Base-by-base conservation (phyloP, 306 rosid genomes). In the Canavalia ensiformis region DNA sequence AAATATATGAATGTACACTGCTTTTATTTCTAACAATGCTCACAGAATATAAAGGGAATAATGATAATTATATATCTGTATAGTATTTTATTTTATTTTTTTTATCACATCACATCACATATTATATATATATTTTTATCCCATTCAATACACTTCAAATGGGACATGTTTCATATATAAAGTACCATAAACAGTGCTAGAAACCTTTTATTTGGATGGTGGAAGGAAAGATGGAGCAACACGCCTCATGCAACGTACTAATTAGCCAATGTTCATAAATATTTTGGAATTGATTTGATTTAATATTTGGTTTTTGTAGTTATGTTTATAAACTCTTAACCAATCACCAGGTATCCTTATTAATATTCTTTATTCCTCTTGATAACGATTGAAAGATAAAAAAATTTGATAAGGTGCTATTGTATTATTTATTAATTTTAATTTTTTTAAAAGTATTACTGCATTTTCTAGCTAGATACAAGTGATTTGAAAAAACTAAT, bases 231-330 rank as follows among this genome's bases (percentile, higher is more conserved):
- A 5, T 11, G 65, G 44, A 28, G 56, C 72, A 35, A 33, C 68
- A 73, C n/a, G 28, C 25, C 63, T 69, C 71, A 68, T 70, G 64
- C 83, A 80, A 70, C 44, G 37, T 11, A 54, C 42, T 25, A n/a
- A 47, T 46, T 47, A 76, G 35, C 63, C 74, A 50, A 18, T 50
- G 51, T 46, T 50, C 51, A 76, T 49, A 63, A 49, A 62, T 41
- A 55, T 8, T 37, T 65, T 11, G 12, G 29, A 35, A 63, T 62
- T n/a, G 7, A 39, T 18, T 49, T 35, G n/a, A 37, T 35, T 35
- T 77, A 64, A 64, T 35, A 50, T 18, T 18, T 3, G 12, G 45
- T 33, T 47, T 71, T 47, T n/a, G 49, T 72, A 25, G 49, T 75
- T 60, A 4, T 44, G 55, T 37, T 60, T 7, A 31, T 59, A 44